Evolutionary conservation across 1,284 basidiomycete genomes (phyloP), one percentile per base, ranked within the genome.

Genomic region (Clitocybe nebularis): DNA sequence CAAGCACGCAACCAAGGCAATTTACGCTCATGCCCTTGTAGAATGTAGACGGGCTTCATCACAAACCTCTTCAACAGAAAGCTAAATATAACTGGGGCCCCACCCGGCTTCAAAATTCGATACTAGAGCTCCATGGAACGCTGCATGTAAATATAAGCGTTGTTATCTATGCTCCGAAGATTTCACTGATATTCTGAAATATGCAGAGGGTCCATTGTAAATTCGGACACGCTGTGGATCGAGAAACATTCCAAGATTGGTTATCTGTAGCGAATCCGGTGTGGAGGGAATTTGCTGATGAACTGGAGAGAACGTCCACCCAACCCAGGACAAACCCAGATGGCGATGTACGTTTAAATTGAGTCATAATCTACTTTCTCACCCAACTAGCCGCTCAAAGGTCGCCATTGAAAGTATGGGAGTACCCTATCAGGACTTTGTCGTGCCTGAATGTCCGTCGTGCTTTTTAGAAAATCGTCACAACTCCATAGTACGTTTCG

Each of bases 11-110:
- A 14, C 16, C 4, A 3, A 14, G 35, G 23, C 19, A 24, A 6
- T 21, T 30, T 16, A 2, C 19, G 9, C 30, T n/a, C 23, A 38
- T 24, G 16, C 20, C 25, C 21, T 34, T 14, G 6, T 47, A 75
- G 71, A 95, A 94, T 54, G 92, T 96, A 5, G 93, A 96, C 56
- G 91, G 91, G 5, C 75, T 95, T 9, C 92, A 94, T 57, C 81
- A 81, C 38, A 91, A 91, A 65, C 86, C 82, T 20, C 60, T 82
- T 33, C 42, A 49, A 24, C 49, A 56, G 38, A 52, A 56, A 57
- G 48, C 64, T 57, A 40, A 54, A 65, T 14, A 69, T 62, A 64
- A 57, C n/a, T 66, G 65, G 63, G 47, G 64, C 43, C 53, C 62
- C n/a, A 38, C 55, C 4, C 58, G 49, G 28, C 60, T 73, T 39